These are phyloP conservation scores for Digitaria exilis DNA, from an alignment of 202 grass and related monocot genomes.

Conservation along the genomic window DNA sequence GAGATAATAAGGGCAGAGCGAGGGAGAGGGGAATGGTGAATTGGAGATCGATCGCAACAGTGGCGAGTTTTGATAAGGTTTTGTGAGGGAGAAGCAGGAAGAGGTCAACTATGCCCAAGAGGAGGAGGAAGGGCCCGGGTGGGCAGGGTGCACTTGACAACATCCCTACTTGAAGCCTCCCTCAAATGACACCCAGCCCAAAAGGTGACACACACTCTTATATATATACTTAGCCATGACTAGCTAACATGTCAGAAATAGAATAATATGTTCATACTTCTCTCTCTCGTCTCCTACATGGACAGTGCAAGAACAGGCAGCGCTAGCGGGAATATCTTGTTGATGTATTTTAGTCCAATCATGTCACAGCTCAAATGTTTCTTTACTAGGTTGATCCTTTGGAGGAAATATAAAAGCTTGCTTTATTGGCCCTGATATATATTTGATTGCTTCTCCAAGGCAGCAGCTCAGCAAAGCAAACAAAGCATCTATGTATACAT, in stretches of 20 bases:
- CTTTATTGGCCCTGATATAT: neutral
- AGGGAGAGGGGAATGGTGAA: neutral
- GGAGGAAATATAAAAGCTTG: constrained; percentile 5
- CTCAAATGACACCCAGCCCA: constrained; percentile 66
- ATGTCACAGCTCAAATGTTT: constrained; percentile 36
- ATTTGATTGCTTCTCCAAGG: constrained; percentile 18
- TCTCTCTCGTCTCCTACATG: neutral
- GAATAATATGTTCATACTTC: neutral
- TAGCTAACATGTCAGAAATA: constrained; percentile 12
- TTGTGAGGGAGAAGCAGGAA: neutral
- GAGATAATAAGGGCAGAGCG: neutral
- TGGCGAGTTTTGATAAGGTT: neutral
- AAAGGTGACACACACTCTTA: constrained; percentile 45
- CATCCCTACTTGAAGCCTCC: constrained; percentile 90
- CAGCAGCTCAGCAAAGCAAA: constrained; percentile 17
- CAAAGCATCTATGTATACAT: neutral
- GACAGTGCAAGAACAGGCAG: neutral
- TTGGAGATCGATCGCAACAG: neutral
- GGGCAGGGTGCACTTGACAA: constrained; percentile 44
- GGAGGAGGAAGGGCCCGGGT: no score
- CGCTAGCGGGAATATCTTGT: neutral
- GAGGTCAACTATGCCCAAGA: constrained; percentile 48
- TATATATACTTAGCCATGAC: neutral
- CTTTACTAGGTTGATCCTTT: constrained; percentile 14
- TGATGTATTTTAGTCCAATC: constrained; percentile 40